Percentiles rank a stretch among this genome's conserved stretches.
Evolutionary conservation across 306 rosid species (phyloP).

Genomic region (Potentilla sterilis): DNA sequence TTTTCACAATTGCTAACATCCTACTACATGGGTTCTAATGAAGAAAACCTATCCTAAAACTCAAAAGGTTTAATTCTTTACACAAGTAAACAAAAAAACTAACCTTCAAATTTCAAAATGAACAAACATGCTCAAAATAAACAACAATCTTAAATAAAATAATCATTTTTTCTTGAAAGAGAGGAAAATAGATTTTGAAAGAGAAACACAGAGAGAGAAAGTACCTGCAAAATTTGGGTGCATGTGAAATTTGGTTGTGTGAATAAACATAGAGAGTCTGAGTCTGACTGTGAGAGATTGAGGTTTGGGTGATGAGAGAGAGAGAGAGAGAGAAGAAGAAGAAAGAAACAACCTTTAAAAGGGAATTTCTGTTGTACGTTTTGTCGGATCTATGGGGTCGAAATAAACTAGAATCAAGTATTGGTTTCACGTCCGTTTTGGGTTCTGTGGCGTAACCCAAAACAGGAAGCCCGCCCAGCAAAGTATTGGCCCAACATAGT

Average conservation of each 20-base stretch:
- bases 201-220: background rate
- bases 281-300: background rate
- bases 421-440: no score
- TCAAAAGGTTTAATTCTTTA: background rate
- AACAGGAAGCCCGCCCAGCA: no score
- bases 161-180: background rate
- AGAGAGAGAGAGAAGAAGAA: background rate
- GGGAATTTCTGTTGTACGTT: background rate
- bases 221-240: background rate
- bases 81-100: background rate
- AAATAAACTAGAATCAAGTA: no score
- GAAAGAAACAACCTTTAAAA: background rate
- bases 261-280: background rate
- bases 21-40: background rate
- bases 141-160: background rate
- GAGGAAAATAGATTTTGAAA: background rate
- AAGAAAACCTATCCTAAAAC: background rate
- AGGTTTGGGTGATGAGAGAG: background rate
- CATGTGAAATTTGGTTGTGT: background rate
- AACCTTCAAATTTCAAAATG: background rate
- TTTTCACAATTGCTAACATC: background rate
- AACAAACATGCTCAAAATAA: background rate
- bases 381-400: conserved; percentile 1
- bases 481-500: no score
- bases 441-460: no score